Evolutionary conservation across 2,329 filamentous ascomycete species (phyloP).

Genomic region (Colletotrichum euphorbiae): DNA sequence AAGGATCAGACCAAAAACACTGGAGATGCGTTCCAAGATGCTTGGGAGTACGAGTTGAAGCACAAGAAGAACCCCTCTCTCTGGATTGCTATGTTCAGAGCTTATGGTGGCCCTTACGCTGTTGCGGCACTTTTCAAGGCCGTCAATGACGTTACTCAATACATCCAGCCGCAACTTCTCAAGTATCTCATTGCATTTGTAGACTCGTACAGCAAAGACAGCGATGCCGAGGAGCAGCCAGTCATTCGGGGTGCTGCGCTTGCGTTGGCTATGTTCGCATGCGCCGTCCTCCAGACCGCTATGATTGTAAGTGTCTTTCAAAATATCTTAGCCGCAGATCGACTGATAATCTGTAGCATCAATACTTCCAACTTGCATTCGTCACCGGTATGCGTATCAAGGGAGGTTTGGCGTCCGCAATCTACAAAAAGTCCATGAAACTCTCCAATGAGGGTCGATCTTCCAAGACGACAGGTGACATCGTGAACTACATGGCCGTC

Average conservation of each 20-base stretch:
- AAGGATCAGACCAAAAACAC: slow-evolving; percentile 83
- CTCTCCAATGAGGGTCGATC: slow-evolving; percentile 94
- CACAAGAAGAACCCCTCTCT: slow-evolving; percentile 77
- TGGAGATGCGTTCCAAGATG: slow-evolving; percentile 74
- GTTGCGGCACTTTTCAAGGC: slow-evolving; percentile 87
- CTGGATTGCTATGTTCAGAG: slow-evolving; percentile 86
- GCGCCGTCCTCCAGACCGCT: slow-evolving; percentile 86
- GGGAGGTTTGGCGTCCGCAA: slow-evolving; percentile 86
- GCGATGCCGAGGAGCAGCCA: slow-evolving; percentile 71
- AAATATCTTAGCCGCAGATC: neutral
- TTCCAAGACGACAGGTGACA: slow-evolving; percentile 92
- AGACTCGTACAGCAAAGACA: slow-evolving; percentile 70
- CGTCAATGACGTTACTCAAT: slow-evolving; percentile 87
- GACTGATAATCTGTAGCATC: slow-evolving; percentile 65
- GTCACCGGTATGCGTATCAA: slow-evolving; percentile 98
- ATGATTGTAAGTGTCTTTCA: slow-evolving; percentile 66
- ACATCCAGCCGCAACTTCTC: slow-evolving; percentile 90
- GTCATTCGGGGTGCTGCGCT: slow-evolving; percentile 87
- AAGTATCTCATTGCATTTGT: slow-evolving; percentile 87
- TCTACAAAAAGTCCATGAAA: slow-evolving; percentile 90
- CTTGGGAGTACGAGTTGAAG: slow-evolving; percentile 83
- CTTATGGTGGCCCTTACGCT: slow-evolving; percentile 87
- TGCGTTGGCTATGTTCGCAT: slow-evolving; percentile 89
- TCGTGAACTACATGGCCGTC: slow-evolving; percentile 99
- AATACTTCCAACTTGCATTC: slow-evolving; percentile 97